phyloP scores from a whole-genome alignment of 225 moss, liverwort and hornwort species.

The Marchantia polymorpha region DNA sequence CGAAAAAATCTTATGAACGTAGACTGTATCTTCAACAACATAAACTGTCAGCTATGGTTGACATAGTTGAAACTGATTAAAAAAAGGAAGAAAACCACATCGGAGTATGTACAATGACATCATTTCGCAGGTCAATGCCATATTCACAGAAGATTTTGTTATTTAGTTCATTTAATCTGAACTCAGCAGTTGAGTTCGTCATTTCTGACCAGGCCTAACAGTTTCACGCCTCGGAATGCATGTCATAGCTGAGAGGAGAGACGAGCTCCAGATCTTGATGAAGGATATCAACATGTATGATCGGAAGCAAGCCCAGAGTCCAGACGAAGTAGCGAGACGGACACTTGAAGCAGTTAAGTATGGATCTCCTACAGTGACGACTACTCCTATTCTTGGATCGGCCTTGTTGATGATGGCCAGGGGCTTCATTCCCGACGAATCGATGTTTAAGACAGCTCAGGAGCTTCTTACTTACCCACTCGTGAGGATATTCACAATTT shows the following conservation, averaged over 20 bases:
- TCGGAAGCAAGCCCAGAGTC: slow-evolving; percentile 58
- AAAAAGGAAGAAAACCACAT: no score
- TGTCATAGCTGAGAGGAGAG: slow-evolving; percentile 53
- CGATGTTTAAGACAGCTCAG: slow-evolving; percentile 40
- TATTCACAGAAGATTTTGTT: no score
- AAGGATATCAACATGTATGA: slow-evolving; percentile 59
- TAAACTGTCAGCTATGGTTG: no score
- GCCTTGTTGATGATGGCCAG: slow-evolving; percentile 60
- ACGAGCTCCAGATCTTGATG: slow-evolving; percentile 71
- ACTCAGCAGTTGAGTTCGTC: no score
- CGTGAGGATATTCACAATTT: slow-evolving; percentile 25
- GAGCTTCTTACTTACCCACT: slow-evolving; percentile 27
- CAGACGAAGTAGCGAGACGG: slow-evolving; percentile 61
- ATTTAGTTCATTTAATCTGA: no score
- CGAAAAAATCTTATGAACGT: no score
- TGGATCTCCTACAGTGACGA: slow-evolving; percentile 67
- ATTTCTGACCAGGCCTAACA: not conserved
- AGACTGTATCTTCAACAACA: no score
- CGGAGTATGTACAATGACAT: no score
- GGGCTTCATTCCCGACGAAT: slow-evolving; percentile 75
- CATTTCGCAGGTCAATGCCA: no score
- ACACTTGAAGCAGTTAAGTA: slow-evolving; percentile 53
- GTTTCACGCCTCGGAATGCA: not conserved
- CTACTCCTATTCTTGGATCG: slow-evolving; percentile 65
- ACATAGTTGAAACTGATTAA: no score